phyloP scores from a whole-genome alignment of 2,329 filamentous ascomycete genomes.

The Stenocarpella maydis region DNA sequence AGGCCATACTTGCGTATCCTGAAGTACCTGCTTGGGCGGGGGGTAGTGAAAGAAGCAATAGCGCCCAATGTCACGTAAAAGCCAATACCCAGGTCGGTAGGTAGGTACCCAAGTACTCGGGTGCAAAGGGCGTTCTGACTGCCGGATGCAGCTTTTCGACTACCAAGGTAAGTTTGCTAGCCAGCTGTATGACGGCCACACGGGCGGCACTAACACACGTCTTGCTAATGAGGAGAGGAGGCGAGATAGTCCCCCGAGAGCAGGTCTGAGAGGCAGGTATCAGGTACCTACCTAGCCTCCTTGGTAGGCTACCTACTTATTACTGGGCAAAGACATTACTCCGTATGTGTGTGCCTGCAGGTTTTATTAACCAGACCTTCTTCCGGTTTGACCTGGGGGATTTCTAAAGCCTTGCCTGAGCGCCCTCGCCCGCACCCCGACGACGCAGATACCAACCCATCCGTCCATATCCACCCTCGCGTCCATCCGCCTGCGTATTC shows the following conservation, averaged over 20 bases:
- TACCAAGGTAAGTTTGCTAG: neutral
- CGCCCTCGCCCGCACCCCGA: neutral
- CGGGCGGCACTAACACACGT: neutral
- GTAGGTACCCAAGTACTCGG: no score
- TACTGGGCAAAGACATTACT: no score
- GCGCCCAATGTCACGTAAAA: no score
- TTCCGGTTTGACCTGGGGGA: neutral
- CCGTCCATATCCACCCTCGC: neutral
- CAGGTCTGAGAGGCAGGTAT: neutral
- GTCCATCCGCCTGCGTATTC: neutral
- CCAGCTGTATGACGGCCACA: neutral
- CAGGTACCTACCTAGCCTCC: neutral
- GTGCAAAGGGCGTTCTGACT: no score
- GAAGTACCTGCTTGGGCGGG: neutral
- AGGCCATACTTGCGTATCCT: no score
- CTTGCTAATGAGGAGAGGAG: neutral
- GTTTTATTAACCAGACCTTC: slow-evolving; percentile 15
- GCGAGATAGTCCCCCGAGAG: neutral
- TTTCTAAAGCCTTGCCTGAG: slow-evolving; percentile 7
- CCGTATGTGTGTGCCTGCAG: slow-evolving; percentile 1
- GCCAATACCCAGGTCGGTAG: no score
- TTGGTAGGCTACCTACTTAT: neutral
- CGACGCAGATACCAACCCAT: slow-evolving; percentile 10
- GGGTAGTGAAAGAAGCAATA: neutral
- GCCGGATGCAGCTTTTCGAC: slow-evolving; percentile 10